Percentiles rank a stretch among this genome's conserved stretches.
These are phyloP conservation scores for Lentinus brumalis DNA, from an alignment of 768 basidiomycete genomes.

Conservation along the genomic window DNA sequence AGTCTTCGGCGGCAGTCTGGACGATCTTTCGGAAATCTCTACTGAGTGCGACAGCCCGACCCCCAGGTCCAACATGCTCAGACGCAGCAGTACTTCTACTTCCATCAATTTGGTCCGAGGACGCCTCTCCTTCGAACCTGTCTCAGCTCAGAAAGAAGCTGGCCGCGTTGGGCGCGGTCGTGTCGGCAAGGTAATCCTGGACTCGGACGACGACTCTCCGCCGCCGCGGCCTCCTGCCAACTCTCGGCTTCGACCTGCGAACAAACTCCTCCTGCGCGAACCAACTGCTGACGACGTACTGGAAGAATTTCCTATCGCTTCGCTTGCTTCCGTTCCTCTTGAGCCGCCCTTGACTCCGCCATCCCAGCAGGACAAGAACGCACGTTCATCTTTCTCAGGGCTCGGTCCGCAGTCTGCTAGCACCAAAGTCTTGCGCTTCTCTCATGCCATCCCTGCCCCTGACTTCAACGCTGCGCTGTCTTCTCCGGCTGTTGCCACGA, in stretches of 20 bases:
- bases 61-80: constrained; percentile 3
- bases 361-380: background rate
- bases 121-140: constrained; percentile 6
- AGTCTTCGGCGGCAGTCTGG: constrained; percentile 24
- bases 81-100: background rate
- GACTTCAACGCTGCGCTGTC: constrained; percentile 15
- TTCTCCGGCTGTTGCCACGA: constrained; percentile 6
- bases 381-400: background rate
- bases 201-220: constrained; percentile 27
- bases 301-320: background rate
- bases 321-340: background rate
- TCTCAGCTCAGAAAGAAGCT: constrained; percentile 1
- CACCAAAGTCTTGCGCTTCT: constrained; percentile 13
- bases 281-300: background rate
- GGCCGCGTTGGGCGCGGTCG: constrained; percentile 5
- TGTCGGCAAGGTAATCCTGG: constrained; percentile 13
- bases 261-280: background rate
- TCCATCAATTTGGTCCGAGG: constrained; percentile 6
- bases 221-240: background rate
- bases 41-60: constrained; percentile 10
- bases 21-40: constrained; percentile 30
- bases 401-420: background rate
- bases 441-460: constrained; percentile 13
- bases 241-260: background rate
- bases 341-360: background rate